These are phyloP conservation scores for Exobasidium rhododendri DNA, from an alignment of 1,284 basidiomycete genomes.

Conservation along the genomic window DNA sequence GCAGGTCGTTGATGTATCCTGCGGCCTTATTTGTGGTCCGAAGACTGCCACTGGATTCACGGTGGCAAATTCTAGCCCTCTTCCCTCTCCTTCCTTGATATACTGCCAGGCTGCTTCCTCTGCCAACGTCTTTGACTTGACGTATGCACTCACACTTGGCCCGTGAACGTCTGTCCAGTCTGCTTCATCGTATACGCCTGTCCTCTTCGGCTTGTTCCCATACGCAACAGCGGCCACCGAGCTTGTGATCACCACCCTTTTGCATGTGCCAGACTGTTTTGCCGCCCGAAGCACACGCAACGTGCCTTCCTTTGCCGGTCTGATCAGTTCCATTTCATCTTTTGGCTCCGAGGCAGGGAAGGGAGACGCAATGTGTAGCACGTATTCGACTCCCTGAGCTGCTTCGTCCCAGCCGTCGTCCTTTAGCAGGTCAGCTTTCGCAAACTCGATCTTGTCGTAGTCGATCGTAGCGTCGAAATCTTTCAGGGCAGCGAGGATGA, in stretches of 20 bases:
- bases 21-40: not conserved
- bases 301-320: not conserved
- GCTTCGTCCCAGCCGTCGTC: conserved; percentile 5
- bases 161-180: conserved; percentile 5
- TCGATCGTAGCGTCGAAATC: not conserved
- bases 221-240: conserved; percentile 4
- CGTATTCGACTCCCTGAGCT: not conserved
- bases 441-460: not conserved
- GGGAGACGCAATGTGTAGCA: conserved; percentile 2
- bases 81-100: not conserved
- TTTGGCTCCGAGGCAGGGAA: conserved; percentile 1
- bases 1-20: conserved; percentile 2
- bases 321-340: not conserved
- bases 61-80: not conserved
- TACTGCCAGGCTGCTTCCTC: conserved; percentile 1
- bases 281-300: conserved; percentile 1
- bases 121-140: conserved; percentile 6
- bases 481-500: conserved; percentile 4
- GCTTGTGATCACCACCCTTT: conserved; percentile 1
- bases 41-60: conserved; percentile 8
- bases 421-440: not conserved
- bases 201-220: not conserved
- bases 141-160: not conserved
- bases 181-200: not conserved
- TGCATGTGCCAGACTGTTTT: conserved; percentile 5